A percentile compares a stretch with the other conserved stretches of the same genome.
phyloP scores from a whole-genome alignment of 2,329 filamentous ascomycete species.

The Colletotrichum limetticola region DNA sequence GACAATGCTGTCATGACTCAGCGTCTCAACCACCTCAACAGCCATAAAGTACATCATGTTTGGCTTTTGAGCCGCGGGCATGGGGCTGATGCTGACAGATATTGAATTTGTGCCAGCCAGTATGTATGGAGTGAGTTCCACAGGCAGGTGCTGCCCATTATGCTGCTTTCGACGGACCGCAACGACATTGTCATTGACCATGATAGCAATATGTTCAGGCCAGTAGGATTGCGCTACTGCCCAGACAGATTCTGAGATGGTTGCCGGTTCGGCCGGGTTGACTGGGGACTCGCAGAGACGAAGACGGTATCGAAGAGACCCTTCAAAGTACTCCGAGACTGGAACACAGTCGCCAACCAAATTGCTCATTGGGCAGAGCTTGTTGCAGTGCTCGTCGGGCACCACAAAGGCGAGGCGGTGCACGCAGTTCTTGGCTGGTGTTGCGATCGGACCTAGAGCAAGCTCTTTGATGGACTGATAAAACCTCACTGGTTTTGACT shows the following conservation, averaged over 20 bases:
- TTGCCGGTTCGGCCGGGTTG: constrained; percentile 24
- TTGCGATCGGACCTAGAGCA: constrained; percentile 55
- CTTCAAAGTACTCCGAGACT: constrained; percentile 55
- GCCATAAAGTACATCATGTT: constrained; percentile 68
- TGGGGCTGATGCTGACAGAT: constrained; percentile 56
- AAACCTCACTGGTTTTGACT: constrained; percentile 46
- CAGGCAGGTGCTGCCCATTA: constrained; percentile 78
- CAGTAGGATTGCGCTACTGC: constrained; percentile 71
- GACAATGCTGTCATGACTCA: constrained; percentile 56
- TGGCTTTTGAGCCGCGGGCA: constrained; percentile 34
- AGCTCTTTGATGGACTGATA: constrained; percentile 70
- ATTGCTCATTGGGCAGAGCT: constrained; percentile 47
- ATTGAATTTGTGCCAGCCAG: constrained; percentile 70
- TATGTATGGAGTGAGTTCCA: constrained; percentile 76
- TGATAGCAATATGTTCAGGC: constrained; percentile 77
- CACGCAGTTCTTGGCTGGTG: constrained; percentile 47
- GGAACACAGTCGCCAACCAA: constrained; percentile 46
- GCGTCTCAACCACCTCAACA: constrained; percentile 75
- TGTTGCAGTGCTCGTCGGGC: constrained; percentile 45
- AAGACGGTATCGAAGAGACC: constrained; percentile 73
- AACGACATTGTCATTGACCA: constrained; percentile 71
- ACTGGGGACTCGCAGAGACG: constrained; percentile 64
- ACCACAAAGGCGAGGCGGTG: constrained; percentile 61
- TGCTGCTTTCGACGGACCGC: constrained; percentile 74
- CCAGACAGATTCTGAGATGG: constrained; percentile 66